phyloP scores from a whole-genome alignment of 2,329 filamentous ascomycete species.

The Monosporascus sp. region DNA sequence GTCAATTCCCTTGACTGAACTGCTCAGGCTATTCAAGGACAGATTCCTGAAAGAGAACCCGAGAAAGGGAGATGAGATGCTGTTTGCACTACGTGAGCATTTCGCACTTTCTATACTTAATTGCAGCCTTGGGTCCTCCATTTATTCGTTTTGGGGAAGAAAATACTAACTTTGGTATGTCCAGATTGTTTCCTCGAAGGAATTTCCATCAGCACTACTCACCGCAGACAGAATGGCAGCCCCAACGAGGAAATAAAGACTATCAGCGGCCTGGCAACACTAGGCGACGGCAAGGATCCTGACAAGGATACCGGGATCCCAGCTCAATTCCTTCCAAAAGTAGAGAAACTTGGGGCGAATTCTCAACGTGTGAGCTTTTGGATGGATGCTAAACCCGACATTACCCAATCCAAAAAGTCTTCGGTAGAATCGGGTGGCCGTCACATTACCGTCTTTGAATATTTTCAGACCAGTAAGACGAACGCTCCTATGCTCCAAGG shows the following conservation, averaged over 20 bases:
- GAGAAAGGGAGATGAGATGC: neutral
- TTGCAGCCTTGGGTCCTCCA: too few species aligned
- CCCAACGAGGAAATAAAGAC: neutral
- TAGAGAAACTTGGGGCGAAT: conserved; percentile 22
- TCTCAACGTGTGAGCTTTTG: conserved; percentile 19
- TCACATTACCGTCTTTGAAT: conserved; percentile 47
- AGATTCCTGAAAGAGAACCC: neutral
- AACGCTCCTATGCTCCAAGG: neutral
- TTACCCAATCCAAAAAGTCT: neutral
- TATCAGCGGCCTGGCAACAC: neutral
- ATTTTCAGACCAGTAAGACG: conserved; percentile 37
- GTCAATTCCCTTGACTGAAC: conserved; percentile 13
- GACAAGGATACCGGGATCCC: neutral
- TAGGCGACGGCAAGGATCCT: neutral
- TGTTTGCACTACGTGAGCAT: neutral
- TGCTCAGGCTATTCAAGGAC: conserved; percentile 6
- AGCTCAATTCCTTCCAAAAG: conserved; percentile 28
- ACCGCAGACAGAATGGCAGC: neutral
- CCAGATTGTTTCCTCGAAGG: neutral
- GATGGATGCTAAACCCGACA: neutral
- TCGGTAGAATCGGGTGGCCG: conserved; percentile 9
- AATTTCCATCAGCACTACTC: neutral
- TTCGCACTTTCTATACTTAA: too few species aligned
- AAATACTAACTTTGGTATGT: too few species aligned
- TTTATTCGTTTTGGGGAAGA: too few species aligned